A percentile compares a stretch with the other conserved stretches of the same genome.
Conservation (phyloP, 2,329 filamentous ascomycete species). For the Fusarium brevicatenulatum region DNA sequence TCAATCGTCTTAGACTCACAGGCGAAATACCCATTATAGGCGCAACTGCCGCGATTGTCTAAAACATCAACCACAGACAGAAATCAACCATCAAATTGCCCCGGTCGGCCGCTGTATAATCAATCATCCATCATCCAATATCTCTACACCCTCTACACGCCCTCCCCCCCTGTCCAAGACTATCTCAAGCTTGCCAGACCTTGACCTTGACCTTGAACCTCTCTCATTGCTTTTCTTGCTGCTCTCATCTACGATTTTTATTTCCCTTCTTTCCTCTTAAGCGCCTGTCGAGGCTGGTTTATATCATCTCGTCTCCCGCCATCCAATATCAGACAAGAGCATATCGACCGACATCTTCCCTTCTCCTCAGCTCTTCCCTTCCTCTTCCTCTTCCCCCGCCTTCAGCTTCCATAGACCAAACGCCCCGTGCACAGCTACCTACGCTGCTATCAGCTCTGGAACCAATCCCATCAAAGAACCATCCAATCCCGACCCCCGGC, state of each 20-base stretch:
- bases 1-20: not conserved
- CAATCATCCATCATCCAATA: not conserved
- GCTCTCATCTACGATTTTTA: not conserved
- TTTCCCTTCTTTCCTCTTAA: not conserved
- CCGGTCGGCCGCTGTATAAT: slow-evolving; percentile 5
- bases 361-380: not conserved
- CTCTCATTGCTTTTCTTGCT: slow-evolving; percentile 25
- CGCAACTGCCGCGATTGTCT: slow-evolving; percentile 14
- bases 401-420: slow-evolving; percentile 27
- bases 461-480: slow-evolving; percentile 8
- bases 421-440: slow-evolving; percentile 27
- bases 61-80: not conserved
- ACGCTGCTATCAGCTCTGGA: slow-evolving; percentile 22
- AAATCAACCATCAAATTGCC: slow-evolving; percentile 3
- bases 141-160: slow-evolving; percentile 13
- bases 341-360: not conserved
- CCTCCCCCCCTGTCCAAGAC: slow-evolving; percentile 3
- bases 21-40: slow-evolving; percentile 1
- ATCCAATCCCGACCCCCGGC: not conserved
- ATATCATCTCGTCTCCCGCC: slow-evolving; percentile 13
- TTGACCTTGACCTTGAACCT: not conserved
- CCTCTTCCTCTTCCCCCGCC: slow-evolving; percentile 13
- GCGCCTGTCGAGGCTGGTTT: slow-evolving; percentile 4
- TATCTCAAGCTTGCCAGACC: not conserved
- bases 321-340: not conserved